Conservation (phyloP, 441 rosid genomes). For the Eutrema salsugineum region DNA sequence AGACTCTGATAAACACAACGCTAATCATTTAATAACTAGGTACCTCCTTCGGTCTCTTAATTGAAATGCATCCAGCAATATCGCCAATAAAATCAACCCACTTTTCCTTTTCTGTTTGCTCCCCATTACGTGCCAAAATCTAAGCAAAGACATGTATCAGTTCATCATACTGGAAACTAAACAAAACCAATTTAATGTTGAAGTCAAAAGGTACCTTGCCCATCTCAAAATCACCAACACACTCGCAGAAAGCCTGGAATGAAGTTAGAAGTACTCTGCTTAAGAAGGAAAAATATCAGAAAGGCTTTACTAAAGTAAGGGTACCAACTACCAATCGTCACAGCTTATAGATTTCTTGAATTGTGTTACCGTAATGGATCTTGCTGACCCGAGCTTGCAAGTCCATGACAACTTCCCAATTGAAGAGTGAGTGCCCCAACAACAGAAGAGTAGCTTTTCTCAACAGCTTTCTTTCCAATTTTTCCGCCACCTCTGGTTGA, state of each 20-base stretch:
- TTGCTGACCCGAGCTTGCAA: slow-evolving; percentile 79
- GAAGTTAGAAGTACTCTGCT: slow-evolving; percentile 88
- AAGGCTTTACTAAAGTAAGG: slow-evolving; percentile 5
- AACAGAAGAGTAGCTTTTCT: slow-evolving; percentile 87
- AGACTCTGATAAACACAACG: slow-evolving; percentile 12
- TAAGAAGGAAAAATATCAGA: slow-evolving; percentile 25
- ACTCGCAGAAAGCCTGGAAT: slow-evolving; percentile 98
- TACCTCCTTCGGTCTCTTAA: slow-evolving; percentile 99
- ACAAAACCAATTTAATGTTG: background rate
- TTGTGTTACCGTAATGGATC: slow-evolving; percentile 78
- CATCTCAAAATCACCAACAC: slow-evolving; percentile 99
- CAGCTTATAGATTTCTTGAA: slow-evolving; percentile 8
- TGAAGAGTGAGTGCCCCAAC: slow-evolving; percentile 90
- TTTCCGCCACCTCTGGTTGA: slow-evolving; percentile 90
- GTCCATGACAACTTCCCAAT: slow-evolving; percentile 93
- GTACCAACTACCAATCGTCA: slow-evolving; percentile 13
- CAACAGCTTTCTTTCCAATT: slow-evolving; percentile 92
- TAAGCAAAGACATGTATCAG: slow-evolving; percentile 30
- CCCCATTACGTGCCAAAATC: slow-evolving; percentile 95
- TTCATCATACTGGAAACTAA: slow-evolving; percentile 17
- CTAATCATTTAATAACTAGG: slow-evolving; percentile 2
- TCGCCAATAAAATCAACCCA: slow-evolving; percentile 94
- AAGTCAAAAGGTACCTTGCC: slow-evolving; percentile 69
- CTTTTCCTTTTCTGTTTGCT: slow-evolving; percentile 85
- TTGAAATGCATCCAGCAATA: slow-evolving; percentile 87